Evolutionary conservation across 2,329 filamentous ascomycete genomes (phyloP), one percentile per base, ranked within the genome.

Genomic region (Epichloe scottii): DNA sequence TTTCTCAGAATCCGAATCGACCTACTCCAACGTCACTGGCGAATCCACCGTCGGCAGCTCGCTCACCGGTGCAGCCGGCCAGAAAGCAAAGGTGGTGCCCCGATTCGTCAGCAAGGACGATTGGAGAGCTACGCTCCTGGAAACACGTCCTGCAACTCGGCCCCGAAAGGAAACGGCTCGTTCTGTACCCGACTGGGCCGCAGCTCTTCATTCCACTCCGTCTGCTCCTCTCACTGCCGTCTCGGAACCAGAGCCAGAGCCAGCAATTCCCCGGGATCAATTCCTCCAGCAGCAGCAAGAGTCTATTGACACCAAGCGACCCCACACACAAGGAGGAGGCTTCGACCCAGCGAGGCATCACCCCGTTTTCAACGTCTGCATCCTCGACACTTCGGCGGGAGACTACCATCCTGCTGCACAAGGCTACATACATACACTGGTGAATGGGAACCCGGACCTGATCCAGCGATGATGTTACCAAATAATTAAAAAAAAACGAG

Each of bases 1-100:
- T n/a, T 39, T 53, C 8, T 53, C 55, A 12, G 57, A 56, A n/a
- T 42, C 51, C 17, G 55, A 46, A 12, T 54, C 50, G 6, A n/a
- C 37, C n/a, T 48, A 34, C 23, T 52, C 53, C 15, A 52, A 21
- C 50, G n/a, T 33, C 39, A 57, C 55, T 5, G 53, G 50, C 8
- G 46, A 51, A 34, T 53, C 55, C 17, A 52, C 52, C 8, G 42
- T 50, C 5, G 53, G 23, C 12, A 54, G 52, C 48, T 19, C 51
- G 14, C 46, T 43, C 12, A 37, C 51, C 8, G 33, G 38, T 42
- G 15, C 43, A 15, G 23, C 26, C 12, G 10, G 26, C 42, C 26
- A 33, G 30, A 30, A 11, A 30, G 21, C 42, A 7, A 43, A 5
- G 4, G 19, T 8, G 19, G 14, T 14, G 23, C 39, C 47, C 15